Base-by-base conservation (phyloP, 202 grass and related monocot species). In the Alloteropsis angusta region DNA sequence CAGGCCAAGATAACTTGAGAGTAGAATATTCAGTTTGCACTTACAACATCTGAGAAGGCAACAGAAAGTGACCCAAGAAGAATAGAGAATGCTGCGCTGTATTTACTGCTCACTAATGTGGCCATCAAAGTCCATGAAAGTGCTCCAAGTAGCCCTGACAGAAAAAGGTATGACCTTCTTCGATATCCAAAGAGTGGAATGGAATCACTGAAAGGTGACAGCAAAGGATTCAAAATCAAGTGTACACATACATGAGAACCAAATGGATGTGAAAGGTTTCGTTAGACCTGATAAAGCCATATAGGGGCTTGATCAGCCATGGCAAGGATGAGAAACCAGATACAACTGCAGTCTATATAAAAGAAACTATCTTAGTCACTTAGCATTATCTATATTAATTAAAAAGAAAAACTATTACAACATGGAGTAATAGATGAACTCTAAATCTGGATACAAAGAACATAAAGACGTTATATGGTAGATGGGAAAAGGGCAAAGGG, bases 21-120 rank as follows among this genome's bases (percentile, higher is more conserved):
- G 39, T 50, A 41, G 12, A 71, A 75, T 60, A 79, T 44, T 78
- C 12, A 48, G 25, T 26, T 71, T 72, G 44, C 18, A 92, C 88
- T 96, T 87, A 99, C 96, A 82, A 99, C 96, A 74, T 99, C 92
- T 21, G 96, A 96, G 76, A 99, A 99, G 86, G 96, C 96, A 80
- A 99, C 96, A 82, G 96, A 96, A 84, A 99, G 88, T 75, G 92
- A 99, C 75, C 96, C 96, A 61, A 99, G 86, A 75, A 99, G 84
- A 86, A 99, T 96, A 71, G 88, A 99, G 60, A 84, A 82, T 5
- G 90, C 88, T 68, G 88, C 92, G 78, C 81, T 80, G 72, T 91
- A 96, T 79, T 99, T 99, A 89, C 92, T 89, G 73, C 95, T 87
- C 74, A 99, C 96, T 58, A 93, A 59, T 68, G 79, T 84, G 22